Evolutionary conservation across 2,329 filamentous ascomycete genomes (phyloP), one percentile per base, ranked within the genome.

Genomic region (Aspergillus cejpii): DNA sequence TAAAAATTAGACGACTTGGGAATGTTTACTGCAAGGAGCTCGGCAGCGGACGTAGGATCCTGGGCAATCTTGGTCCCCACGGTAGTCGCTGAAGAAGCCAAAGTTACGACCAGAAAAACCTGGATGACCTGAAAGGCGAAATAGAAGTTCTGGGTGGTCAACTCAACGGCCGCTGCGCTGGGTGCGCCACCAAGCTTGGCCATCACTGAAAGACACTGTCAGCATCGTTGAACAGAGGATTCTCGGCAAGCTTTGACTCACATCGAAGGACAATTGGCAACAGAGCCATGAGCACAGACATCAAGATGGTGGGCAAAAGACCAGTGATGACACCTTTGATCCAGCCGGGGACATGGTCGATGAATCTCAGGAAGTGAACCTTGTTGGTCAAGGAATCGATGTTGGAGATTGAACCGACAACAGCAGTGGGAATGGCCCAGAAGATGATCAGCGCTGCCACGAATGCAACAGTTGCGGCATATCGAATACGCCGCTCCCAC

Each of bases 1-100:
- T 96, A 98, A 62, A 97, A 94, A 69, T 94, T 97, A 49, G 89
- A 90, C 0, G 88, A 83, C 44, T 79, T 83, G 14, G 92, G 92
- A 5, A 98, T 74, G 47, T 86, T 84, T 12, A 74, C 60, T 0
- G 89, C 84, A 3, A 95, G 75, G 29, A 94, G 68, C 0, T 63
- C 68, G 0, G 87, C 80, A 5, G 81, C 78, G 0, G 69, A 68
- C 2, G 71, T 63, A 0, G 89, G 88, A 3, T 87, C 56, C 0
- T 80, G 29, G 11, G 81, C 71, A 38, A 94, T 82, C 15, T 80
- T 57, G 19, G 76, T 69, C 1, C 81, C 74, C 0, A 87, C 80
- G 5, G 83, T 78, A 2, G 87, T 80, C 7, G 90, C 90, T 1
- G 88, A 83, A 12, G 88, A 91, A 1, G 86, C 79, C 23, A 97